A percentile compares a stretch with the other conserved stretches of the same genome.
These are phyloP conservation scores for Pythium apleroticum DNA, from an alignment of 352 stramenopile species.

Conservation along the genomic window DNA sequence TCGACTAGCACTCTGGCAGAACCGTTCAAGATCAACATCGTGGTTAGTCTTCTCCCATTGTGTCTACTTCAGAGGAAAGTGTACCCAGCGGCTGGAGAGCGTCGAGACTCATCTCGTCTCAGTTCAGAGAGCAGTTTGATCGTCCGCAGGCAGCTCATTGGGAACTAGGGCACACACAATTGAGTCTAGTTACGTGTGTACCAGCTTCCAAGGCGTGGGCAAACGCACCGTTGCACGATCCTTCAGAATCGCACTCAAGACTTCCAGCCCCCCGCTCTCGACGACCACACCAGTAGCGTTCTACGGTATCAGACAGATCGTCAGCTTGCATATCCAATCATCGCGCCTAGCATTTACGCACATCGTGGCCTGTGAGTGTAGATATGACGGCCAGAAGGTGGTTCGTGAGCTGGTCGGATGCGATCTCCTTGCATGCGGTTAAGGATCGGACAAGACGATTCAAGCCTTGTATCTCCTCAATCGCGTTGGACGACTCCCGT, in stretches of 20 bases:
- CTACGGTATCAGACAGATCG: background rate
- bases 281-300: constrained; percentile 2
- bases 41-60: no score
- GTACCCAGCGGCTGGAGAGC: background rate
- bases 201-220: background rate
- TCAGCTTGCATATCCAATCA: background rate
- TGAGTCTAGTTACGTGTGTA: background rate
- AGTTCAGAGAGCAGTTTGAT: background rate
- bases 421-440: background rate
- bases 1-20: background rate
- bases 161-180: background rate
- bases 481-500: background rate
- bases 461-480: background rate
- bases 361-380: constrained; percentile 1
- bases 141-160: background rate
- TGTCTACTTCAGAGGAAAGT: background rate
- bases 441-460: background rate
- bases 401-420: constrained; percentile 8
- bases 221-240: constrained; percentile 1
- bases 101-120: background rate
- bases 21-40: no score
- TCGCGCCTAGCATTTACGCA: constrained; percentile 1
- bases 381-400: constrained; percentile 11
- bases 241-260: background rate
- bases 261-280: background rate